Conservation (phyloP, 345 rosid species). For the Citrus medica region DNA sequence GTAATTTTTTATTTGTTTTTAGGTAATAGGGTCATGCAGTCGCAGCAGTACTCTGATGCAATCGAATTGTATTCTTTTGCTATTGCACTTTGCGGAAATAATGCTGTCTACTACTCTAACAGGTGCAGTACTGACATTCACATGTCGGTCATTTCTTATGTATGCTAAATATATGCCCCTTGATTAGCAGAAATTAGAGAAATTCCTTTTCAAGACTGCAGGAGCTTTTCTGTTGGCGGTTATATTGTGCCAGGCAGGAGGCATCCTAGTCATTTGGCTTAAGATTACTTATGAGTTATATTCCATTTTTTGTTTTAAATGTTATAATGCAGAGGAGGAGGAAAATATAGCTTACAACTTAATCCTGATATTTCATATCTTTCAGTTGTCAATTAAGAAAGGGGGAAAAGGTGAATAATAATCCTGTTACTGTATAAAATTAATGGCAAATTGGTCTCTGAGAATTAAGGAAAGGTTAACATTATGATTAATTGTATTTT, state of each 20-base stretch:
- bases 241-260: neutral
- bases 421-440: neutral
- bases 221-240: neutral
- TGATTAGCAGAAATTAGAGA: neutral
- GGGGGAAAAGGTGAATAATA: neutral
- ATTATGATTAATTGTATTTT: neutral
- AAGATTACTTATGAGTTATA: neutral
- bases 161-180: neutral
- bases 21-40: conserved; percentile 91
- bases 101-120: conserved; percentile 87
- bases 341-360: neutral
- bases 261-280: neutral
- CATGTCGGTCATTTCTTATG: neutral
- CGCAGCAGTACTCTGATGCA: conserved; percentile 61
- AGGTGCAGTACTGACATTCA: conserved; percentile 39
- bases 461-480: neutral
- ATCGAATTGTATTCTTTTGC: conserved; percentile 75
- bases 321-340: neutral
- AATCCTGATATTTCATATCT: neutral
- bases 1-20: conserved; percentile 23
- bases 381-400: neutral
- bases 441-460: neutral
- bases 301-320: neutral
- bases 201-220: neutral
- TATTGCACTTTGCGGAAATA: conserved; percentile 54